Base-by-base conservation (phyloP, 208 protist species). In the Crithidia bombi region DNA sequence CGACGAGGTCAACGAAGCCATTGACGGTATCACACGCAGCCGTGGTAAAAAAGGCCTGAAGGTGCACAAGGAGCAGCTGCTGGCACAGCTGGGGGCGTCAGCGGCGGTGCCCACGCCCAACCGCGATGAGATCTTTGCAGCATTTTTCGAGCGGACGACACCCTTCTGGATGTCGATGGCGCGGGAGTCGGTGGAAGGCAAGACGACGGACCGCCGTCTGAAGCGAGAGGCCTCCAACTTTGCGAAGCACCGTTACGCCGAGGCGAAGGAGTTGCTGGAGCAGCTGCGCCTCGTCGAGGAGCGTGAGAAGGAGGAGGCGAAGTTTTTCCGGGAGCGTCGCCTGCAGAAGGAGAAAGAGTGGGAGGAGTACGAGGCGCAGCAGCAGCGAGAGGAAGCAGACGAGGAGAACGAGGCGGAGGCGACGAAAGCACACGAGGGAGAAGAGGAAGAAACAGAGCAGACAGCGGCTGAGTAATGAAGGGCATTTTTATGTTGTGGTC, bases 241-340 rank as follows among this genome's bases (percentile, higher is more conserved):
- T 44, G 84, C 88, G 2, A 65, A 73, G 23, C 74, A 80, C 17
- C 86, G 91, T 28, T 91, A 89, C 69, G 14, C 69, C 17, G 91
- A 96, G 67, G 83, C 91, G 33, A 75, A 68, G 46, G 83, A 87
- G 68, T 71, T 96, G 35, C 58, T 96, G 35, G 65, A 78, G 57
- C 91, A 96, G 73, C 75, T 96, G 51, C 75, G 72, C n/a, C 58
- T 90, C 21, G 87, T 96, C 21, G 88, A 96, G 73, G 86, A 96
- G 58, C 87, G 78, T 10, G 88, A 96, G 63, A 59, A 59, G 39
- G 88, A 89, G 62, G 88, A 96, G 54, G 82, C 78, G 36, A 77
- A 85, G 15, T 93, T 93, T 52, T 91, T 96, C 50, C 73, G 73
- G 0, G 86, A 96, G 75, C 82, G 78, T 1, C 80, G 83, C 0